Base-by-base conservation (phyloP, 495 filamentous ascomycete species). In the Neurospora intermedia region DNA sequence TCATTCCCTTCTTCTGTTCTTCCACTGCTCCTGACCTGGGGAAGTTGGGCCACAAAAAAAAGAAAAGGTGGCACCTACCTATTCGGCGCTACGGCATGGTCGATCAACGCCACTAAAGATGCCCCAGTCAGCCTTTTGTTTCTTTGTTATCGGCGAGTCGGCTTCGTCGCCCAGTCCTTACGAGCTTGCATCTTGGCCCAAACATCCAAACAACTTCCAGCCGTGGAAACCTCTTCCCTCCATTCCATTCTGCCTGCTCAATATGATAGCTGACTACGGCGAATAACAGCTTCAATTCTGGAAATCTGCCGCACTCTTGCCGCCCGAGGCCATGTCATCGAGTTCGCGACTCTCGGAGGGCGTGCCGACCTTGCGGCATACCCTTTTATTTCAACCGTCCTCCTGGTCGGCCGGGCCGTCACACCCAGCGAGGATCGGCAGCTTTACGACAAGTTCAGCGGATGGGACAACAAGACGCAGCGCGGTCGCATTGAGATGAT, bases 341-440 rank as follows among this genome's bases (percentile, higher is more conserved):
- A 81, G 45, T 82, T 84, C 18, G 82, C 83, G 18, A 83, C 82
- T 13, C 77, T 82, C 38, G 71, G 80, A 10, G 79, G 79, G 11
- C 80, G 82, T 48, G 81, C 83, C 72, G 69, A 75, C 72, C 82
- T 79, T 35, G 72, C 78, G 9, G 43, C 46, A 27, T 82, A 79
- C 73, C 70, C 66, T 4, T 83, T 81, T 74, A 42, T 82, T 35
- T 70, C 71, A n/a, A 27, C 45, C 7, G 71, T 77, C 74, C 59
- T 77, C 73, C 40, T 73, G 42, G 73, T 78, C 69, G 72, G 76
- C 16, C 72, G 41, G 71, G 79, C 72, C 71, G 76, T 46, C 69
- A 76, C 48, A 27, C 71, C 42, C 6, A 69, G 74, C 8, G 59
- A 69, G 16, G 73, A 76, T 42, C 38, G 41, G 8, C 77, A 70